These are phyloP conservation scores for Pseudogymnoascus sp. DNA, from an alignment of 2,329 filamentous ascomycete species.

Conservation along the genomic window DNA sequence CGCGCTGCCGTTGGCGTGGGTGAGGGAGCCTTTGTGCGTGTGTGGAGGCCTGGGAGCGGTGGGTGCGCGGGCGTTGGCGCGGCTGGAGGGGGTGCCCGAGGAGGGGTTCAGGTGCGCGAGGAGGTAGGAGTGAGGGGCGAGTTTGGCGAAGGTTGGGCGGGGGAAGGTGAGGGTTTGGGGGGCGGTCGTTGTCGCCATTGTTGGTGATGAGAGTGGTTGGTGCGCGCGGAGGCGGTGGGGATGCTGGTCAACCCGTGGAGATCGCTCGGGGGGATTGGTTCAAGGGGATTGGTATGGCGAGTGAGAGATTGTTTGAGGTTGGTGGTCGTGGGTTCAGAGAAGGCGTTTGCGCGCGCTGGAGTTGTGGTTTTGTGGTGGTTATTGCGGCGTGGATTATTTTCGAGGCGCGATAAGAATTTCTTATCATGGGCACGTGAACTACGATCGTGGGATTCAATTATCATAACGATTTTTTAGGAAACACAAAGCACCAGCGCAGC, in stretches of 20 bases:
- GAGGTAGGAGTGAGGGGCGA: constrained; percentile 82
- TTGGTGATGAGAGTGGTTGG: neutral
- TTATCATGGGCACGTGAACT: neutral
- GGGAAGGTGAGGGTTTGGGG: constrained; percentile 35
- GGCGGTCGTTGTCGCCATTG: constrained; percentile 13
- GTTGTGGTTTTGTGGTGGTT: neutral
- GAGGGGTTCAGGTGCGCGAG: constrained; percentile 72
- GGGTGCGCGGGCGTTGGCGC: constrained; percentile 73
- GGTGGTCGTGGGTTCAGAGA: neutral
- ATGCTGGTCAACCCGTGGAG: neutral
- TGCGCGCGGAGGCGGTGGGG: neutral
- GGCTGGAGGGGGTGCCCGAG: constrained; percentile 37
- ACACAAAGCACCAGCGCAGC: neutral
- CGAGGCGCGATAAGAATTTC: neutral
- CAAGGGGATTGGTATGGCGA: neutral
- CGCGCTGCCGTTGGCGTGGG: constrained; percentile 83
- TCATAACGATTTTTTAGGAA: neutral
- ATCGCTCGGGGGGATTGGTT: neutral
- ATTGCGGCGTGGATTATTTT: neutral
- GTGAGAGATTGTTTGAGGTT: neutral
- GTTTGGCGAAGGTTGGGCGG: constrained; percentile 72
- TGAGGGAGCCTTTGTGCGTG: constrained; percentile 74
- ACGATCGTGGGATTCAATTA: neutral
- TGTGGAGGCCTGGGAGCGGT: constrained; percentile 63
- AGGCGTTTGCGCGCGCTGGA: neutral